Evolutionary conservation across 306 rosid genomes (phyloP), one percentile per base, ranked within the genome.

Genomic region (Argentina anserina): DNA sequence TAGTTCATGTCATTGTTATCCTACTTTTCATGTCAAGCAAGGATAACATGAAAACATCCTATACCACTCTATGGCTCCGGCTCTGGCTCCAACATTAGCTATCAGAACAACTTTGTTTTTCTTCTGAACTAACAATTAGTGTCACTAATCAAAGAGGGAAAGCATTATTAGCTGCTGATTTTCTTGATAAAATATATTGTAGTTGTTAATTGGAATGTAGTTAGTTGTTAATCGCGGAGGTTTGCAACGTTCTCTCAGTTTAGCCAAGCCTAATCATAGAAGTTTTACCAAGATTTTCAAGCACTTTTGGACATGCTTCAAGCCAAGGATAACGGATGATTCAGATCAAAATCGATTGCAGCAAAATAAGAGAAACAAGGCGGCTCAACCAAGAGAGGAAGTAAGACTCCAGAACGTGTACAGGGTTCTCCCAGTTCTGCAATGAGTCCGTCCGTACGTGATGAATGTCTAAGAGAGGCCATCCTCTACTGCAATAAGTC

Each of bases 401-500:
- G 21, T 41, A 33, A 8, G 6, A 15, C 40, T 6, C 41, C 18
- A 10, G 65, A 13, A 59, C 40, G 18, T 14, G 65, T 59, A 15
- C 65, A 20, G 39, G 2, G 21, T 14, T 28, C 65, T 59, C 39
- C 65, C 65, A 28, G 61, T 61, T 58, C 50, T 46, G 26, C 80
- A 33, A 70, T 62, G 76, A 62, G 31, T 58, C 29, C 43, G 1
- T 41, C 53, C 8, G 76, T 70, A 43, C 76, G 66, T 0, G 60
- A 50, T 2, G 73, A 78, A 61, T 40, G 49, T 65, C 39, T 78
- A 4, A 72, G 53, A 25, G 81, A 53, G 5, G 73, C 42, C 31
- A 69, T 78, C 23, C 26, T 53, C 40, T 65, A 78, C 67, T 78
- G 81, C 77, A 78, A 65, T 59, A 17, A 46, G 33, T 39, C 77